Conservation (phyloP, 106 monocot genomes). For the Dendrobium chrysotoxum region DNA sequence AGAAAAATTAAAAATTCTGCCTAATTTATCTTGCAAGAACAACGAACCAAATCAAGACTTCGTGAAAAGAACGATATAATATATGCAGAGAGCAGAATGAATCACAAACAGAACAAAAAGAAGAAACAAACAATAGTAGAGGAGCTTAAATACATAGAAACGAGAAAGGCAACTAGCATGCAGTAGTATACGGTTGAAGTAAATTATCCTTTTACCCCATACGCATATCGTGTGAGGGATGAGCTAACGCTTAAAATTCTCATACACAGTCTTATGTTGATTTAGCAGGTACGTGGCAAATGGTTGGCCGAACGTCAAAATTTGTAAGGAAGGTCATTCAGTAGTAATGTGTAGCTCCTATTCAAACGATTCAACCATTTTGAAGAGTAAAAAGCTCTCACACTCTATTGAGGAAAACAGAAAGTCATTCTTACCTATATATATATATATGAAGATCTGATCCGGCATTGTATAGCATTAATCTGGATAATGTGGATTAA, state of each 20-base stretch:
- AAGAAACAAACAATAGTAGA: neutral
- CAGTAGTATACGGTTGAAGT: neutral
- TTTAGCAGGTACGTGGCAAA: neutral
- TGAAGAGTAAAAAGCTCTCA: no score
- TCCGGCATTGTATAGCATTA: no score
- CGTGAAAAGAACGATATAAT: neutral
- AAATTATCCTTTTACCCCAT: neutral
- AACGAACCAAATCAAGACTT: neutral
- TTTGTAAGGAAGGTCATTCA: no score
- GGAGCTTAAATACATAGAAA: neutral
- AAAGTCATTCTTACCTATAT: no score
- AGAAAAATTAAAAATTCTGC: neutral
- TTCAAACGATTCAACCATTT: no score
- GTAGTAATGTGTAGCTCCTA: no score
- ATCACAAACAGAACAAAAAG: neutral
- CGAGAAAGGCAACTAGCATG: neutral
- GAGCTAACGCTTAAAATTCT: neutral
- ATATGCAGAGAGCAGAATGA: neutral
- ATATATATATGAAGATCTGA: no score
- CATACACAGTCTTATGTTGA: neutral
- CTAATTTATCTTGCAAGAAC: neutral
- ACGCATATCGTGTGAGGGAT: neutral
- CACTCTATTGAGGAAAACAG: no score
- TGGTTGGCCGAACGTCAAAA: neutral
- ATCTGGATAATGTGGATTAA: no score